A percentile compares a stretch with the other conserved stretches of the same genome.
These are phyloP conservation scores for Gentiana macrophylla DNA, from an alignment of 257 asterid species.

Conservation along the genomic window DNA sequence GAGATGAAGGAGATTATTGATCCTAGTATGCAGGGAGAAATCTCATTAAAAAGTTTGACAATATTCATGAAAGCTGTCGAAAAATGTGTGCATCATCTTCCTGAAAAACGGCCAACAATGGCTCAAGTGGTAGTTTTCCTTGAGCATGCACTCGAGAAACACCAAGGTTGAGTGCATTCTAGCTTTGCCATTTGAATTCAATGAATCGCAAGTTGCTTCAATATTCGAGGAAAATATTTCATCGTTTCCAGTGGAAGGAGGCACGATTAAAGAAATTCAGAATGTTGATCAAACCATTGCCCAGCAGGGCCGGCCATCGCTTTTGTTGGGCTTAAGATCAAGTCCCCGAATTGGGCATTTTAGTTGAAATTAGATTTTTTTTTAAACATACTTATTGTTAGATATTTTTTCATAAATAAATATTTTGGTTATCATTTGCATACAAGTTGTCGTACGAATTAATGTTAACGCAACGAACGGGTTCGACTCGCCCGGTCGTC, in stretches of 20 bases:
- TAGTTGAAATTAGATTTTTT: too few species aligned
- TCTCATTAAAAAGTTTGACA: neutral
- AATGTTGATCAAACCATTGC: neutral
- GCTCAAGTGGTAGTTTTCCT: slow-evolving; percentile 5
- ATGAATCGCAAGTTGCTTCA: neutral
- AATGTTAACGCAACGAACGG: too few species aligned
- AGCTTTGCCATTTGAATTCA: neutral
- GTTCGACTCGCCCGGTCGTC: too few species aligned
- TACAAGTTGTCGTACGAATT: too few species aligned
- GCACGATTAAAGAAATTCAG: neutral
- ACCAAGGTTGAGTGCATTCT: neutral
- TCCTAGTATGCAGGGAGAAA: neutral
- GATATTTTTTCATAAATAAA: too few species aligned
- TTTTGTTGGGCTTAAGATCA: too few species aligned
- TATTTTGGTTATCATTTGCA: too few species aligned
- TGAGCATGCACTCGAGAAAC: slow-evolving; percentile 2
- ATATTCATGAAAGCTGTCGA: neutral
- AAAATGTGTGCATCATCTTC: neutral
- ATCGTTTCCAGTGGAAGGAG: neutral
- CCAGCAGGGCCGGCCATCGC: too few species aligned
- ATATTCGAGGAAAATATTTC: neutral
- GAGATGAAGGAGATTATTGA: slow-evolving; percentile 2
- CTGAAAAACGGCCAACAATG: slow-evolving; percentile 4
- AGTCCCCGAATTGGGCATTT: too few species aligned
- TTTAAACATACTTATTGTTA: too few species aligned